A percentile compares a stretch with the other conserved stretches of the same genome.
Evolutionary conservation across 2,329 filamentous ascomycete species (phyloP).

Genomic region (Ceratocystis alfenasii): DNA sequence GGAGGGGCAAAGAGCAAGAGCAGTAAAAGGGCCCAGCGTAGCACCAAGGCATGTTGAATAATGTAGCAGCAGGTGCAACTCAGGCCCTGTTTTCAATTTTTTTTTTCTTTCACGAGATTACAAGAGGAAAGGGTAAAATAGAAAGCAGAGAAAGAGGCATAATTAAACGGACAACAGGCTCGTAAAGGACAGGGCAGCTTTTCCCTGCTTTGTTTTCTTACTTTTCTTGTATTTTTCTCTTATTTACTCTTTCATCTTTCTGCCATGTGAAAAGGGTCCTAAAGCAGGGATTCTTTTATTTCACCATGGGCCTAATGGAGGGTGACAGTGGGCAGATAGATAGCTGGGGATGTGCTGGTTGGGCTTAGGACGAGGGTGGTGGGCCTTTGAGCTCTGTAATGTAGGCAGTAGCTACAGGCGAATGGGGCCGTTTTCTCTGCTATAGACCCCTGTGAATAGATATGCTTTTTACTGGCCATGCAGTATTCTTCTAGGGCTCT

Average conservation of each 20-base stretch:
- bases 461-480: too few species aligned
- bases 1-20: neutral
- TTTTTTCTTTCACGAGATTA: neutral
- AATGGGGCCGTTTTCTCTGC: too few species aligned
- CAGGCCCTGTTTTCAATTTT: too few species aligned
- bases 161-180: neutral
- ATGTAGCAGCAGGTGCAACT: too few species aligned
- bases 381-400: neutral
- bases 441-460: too few species aligned
- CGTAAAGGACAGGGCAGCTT: too few species aligned
- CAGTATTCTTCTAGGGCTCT: too few species aligned
- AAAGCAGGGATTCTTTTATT: neutral
- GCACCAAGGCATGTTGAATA: neutral
- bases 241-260: neutral
- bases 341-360: neutral
- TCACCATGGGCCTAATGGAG: constrained; percentile 1
- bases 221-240: neutral
- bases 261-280: constrained; percentile 10
- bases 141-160: neutral
- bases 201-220: neutral
- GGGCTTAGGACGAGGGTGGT: neutral
- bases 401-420: neutral
- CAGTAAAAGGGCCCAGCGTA: neutral
- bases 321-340: neutral
- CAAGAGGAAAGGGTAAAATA: neutral